Conservation (phyloP, 495 filamentous ascomycete species). For the Acidiella bohemica region DNA sequence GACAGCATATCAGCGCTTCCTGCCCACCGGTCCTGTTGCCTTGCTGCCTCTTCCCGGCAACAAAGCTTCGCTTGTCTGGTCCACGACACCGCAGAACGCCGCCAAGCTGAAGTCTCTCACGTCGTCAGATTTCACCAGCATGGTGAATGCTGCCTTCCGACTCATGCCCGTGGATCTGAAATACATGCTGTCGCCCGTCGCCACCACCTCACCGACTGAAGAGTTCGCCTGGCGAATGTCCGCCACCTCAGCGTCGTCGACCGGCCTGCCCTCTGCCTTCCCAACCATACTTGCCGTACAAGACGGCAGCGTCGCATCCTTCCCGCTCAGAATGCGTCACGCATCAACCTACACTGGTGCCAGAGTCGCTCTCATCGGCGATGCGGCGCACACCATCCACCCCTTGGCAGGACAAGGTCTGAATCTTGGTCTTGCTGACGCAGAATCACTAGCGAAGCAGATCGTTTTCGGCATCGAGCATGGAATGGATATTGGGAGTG, state of each 20-base stretch:
- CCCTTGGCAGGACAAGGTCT: conserved; percentile 89
- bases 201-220: conserved; percentile 42
- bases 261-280: conserved; percentile 13
- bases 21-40: conserved; percentile 82
- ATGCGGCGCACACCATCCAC: conserved; percentile 90
- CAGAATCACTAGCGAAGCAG: conserved; percentile 55
- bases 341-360: conserved; percentile 83
- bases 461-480: conserved; percentile 66
- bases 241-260: conserved; percentile 8
- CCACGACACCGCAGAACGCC: conserved; percentile 66
- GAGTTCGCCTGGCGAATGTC: conserved; percentile 73
- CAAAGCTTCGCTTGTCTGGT: conserved; percentile 81
- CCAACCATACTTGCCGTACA: conserved; percentile 50
- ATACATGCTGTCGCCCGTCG: conserved; percentile 54
- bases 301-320: conserved; percentile 68
- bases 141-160: conserved; percentile 90
- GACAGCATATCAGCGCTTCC: conserved; percentile 87
- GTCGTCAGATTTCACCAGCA: conserved; percentile 57
- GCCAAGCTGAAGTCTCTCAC: conserved; percentile 64
- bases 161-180: conserved; percentile 62
- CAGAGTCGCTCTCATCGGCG: conserved; percentile 71
- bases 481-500: conserved; percentile 60
- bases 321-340: conserved; percentile 82
- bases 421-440: conserved; percentile 84
- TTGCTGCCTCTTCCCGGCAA: conserved; percentile 82